Evolutionary conservation across 2,329 filamentous ascomycete species (phyloP), one percentile per base, ranked within the genome.

Genomic region (Apiospora arundinis): DNA sequence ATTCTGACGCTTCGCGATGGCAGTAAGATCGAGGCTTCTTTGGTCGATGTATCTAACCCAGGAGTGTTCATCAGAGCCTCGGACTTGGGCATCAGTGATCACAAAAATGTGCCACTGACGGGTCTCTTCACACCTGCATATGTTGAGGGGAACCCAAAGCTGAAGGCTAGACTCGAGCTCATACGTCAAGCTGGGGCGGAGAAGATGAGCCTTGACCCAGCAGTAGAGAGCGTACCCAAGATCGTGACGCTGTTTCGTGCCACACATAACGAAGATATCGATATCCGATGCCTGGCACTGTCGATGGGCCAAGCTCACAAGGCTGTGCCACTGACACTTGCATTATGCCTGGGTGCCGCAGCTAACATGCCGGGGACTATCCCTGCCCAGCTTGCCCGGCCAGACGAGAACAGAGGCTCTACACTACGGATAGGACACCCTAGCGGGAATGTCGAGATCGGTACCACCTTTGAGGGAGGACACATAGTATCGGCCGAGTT

Each of bases 201-300:
- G 0, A 74, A 71, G 72, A 85, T 85, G 83, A 83, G 83, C 0
- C 75, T 85, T 1, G 81, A 83, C 28, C 79, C 78, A 0, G 72
- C 76, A 6, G 76, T 77, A 1, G 75, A 81, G 73, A 84, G 82
- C 73, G 81, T 85, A 37, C 84, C 83, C n/a, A 85, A 85, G 77
- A 82, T 85, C 44, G 81, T 85, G 23, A 71, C 87, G 5, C 80
- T 87, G 12, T 5, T 84, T 84, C 21, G 75, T 80, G 0, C 78
- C 76, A 16, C 70, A 74, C 12, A 75, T 76, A 2, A 68, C 18
- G 44, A 70, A 9, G 69, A 48, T 18, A 75, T 82, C 1, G 82
- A 85, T 74, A 80, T 88, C 42, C 80, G 81, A 44, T 87, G 85
- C 68, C 78, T 85, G 2, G 86, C 86, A 5, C 69, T 88, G 78